Evolutionary conservation across 129 eudicot genomes (phyloP).

Genomic region (Chrysanthemum seticuspe): DNA sequence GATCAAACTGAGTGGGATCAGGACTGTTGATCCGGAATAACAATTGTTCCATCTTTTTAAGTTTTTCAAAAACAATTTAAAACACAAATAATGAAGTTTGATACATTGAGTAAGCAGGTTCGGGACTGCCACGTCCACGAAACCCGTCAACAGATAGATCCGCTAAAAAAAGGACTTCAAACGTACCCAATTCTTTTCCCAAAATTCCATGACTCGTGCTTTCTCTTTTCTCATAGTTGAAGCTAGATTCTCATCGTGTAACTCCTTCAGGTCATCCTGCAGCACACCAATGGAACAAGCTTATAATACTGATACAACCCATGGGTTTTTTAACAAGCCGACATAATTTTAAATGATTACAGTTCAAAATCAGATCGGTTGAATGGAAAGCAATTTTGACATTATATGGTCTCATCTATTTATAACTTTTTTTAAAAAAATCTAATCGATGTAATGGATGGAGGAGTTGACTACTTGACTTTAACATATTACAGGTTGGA

Average conservation of each 20-base stretch:
- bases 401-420: too few relatives aligned
- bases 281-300: background rate
- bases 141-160: background rate
- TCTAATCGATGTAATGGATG: background rate
- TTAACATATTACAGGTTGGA: background rate
- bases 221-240: constrained; percentile 70
- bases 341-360: background rate
- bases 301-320: constrained; percentile 6
- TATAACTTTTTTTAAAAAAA: background rate
- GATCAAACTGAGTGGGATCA: too few relatives aligned
- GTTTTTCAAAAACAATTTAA: too few relatives aligned
- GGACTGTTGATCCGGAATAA: too few relatives aligned
- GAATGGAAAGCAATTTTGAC: background rate
- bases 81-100: too few relatives aligned
- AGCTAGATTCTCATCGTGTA: constrained; percentile 83
- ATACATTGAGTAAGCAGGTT: too few relatives aligned
- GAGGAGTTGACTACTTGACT: too few relatives aligned
- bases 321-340: background rate
- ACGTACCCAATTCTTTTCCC: constrained; percentile 95
- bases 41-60: too few relatives aligned
- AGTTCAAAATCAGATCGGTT: background rate
- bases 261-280: constrained; percentile 89
- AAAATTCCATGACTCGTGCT: constrained; percentile 73
- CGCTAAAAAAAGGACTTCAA: background rate
- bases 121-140: too few relatives aligned